Evolutionary conservation across 208 protist species (phyloP), one percentile per base, ranked within the genome.

Genomic region (Leishmania turanica): DNA sequence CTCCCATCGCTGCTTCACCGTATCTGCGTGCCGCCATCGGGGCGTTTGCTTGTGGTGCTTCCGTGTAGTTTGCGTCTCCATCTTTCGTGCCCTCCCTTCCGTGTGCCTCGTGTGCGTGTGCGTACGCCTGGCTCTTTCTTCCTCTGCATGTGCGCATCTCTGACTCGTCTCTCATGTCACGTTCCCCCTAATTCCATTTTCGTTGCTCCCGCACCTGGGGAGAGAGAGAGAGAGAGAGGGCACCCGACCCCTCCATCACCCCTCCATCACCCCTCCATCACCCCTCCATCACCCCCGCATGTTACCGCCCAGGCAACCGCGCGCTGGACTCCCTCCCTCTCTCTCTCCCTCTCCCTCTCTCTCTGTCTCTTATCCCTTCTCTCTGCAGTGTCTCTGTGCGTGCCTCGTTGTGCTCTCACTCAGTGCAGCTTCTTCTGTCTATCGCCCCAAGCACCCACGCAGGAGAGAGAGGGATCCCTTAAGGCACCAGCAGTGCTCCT

Each of bases 41-140:
- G n/a, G 11, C 34, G 0, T 73, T 40, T 13, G n/a, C 34, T 6
- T 45, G 6, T 3, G 51, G 66, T 40, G 27, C 13, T 51, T 60
- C 45, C 65, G 34, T 73, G 34, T 75, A 27, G 71, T 74, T n/a
- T 65, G 45, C 66, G 75, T 37, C n/a, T 68, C 11, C 17, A 37
- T 68, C 62, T n/a, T 68, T 54, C 51, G 15, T 9, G 51, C 51
- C 9, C 3, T 21, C 51, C 15, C 17, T 54, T 54, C 51, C 51
- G 17, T 64, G 15, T 11, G 3, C 6, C 27, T 64, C 27, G 27
- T 31, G 8, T 64, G 58, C 24, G 56, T 31, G 56, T 24, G 56
- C 13, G 31, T 31, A 6, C 8, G 27, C n/a, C 58, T 34, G 2
- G 0, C 0, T 11, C 62, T 68, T 19, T 31, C 58, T 64, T 9